Evolutionary conservation across 306 rosid genomes (phyloP).

Genomic region (Begonia peltatifolia): DNA sequence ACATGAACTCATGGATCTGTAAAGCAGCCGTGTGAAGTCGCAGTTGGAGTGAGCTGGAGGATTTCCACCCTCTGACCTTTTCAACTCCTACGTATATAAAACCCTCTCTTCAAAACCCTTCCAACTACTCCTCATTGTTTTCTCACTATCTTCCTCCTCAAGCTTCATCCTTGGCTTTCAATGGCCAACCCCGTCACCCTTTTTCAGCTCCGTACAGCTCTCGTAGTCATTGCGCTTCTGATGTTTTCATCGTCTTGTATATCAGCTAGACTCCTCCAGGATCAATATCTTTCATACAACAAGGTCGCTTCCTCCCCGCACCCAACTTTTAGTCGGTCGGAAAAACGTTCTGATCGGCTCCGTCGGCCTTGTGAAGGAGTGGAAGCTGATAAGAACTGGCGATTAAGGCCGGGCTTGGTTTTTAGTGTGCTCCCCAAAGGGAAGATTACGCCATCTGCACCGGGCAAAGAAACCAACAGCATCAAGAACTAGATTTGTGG

Average conservation of each 20-base stretch:
- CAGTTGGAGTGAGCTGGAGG: neutral
- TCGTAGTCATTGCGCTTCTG: neutral
- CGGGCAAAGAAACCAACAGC: conserved; percentile 45
- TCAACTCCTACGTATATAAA: neutral
- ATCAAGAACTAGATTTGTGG: conserved; percentile 22
- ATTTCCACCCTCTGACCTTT: conserved; percentile 1
- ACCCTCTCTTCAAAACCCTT: neutral
- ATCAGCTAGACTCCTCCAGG: conserved; percentile 2
- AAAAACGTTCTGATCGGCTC: neutral
- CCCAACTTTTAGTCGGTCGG: neutral
- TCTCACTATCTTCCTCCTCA: neutral
- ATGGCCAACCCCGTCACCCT: neutral
- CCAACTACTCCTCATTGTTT: neutral
- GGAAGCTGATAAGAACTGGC: conserved; percentile 7
- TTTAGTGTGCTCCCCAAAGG: conserved; percentile 70
- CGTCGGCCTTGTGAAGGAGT: conserved; percentile 2
- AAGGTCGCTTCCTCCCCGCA: too few relatives aligned
- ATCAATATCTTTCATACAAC: neutral
- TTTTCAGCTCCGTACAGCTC: neutral
- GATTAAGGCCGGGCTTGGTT: conserved; percentile 7
- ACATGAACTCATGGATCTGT: too few relatives aligned
- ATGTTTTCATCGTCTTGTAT: neutral
- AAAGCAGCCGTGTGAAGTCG: too few relatives aligned
- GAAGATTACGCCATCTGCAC: conserved; percentile 34
- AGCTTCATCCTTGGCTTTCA: neutral